Evolutionary conservation across 1,139 yeast genomes (phyloP).

Genomic region (Nakaseomyces kungkrabaensis): DNA sequence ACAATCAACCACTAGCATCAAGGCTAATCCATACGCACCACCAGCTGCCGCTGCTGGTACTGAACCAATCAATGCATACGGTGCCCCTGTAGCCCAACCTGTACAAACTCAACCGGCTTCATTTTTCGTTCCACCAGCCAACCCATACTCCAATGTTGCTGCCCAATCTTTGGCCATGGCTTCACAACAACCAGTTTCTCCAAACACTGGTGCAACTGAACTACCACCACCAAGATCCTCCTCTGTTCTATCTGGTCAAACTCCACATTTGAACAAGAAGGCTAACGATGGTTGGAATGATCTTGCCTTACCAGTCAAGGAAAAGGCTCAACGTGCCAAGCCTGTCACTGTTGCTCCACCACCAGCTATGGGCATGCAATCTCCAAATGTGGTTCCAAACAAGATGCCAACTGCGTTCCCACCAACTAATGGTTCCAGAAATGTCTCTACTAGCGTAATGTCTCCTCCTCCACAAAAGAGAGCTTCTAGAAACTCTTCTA

Average conservation of each 20-base stretch:
- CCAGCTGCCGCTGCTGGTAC: constrained; percentile 8
- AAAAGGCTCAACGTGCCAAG: constrained; percentile 40
- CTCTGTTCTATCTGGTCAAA: constrained; percentile 25
- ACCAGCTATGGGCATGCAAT: constrained; percentile 13
- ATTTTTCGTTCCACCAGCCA: constrained; percentile 20
- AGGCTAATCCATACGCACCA: constrained; percentile 27
- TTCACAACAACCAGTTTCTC: constrained; percentile 8
- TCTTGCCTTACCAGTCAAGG: constrained; percentile 50
- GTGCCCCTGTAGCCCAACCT: constrained; percentile 7
- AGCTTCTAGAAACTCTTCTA: constrained; percentile 14
- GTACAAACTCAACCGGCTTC: constrained; percentile 14
- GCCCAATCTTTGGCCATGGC: constrained; percentile 4
- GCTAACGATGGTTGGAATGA: constrained; percentile 93
- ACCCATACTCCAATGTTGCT: constrained; percentile 30
- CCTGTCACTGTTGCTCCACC: constrained; percentile 27
- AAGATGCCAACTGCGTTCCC: constrained; percentile 16
- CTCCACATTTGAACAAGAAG: constrained; percentile 35
- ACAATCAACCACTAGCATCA: constrained; percentile 1
- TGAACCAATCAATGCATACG: constrained; percentile 6
- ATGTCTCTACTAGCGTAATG: constrained; percentile 15
- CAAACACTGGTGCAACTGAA: not conserved
- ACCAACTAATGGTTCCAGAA: constrained; percentile 17
- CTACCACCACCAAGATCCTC: constrained; percentile 12
- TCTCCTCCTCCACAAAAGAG: constrained; percentile 21
- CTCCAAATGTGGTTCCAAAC: constrained; percentile 8